Evolutionary conservation across 2,329 filamentous ascomycete species (phyloP), one percentile per base, ranked within the genome.

Genomic region (Apiospora marii): DNA sequence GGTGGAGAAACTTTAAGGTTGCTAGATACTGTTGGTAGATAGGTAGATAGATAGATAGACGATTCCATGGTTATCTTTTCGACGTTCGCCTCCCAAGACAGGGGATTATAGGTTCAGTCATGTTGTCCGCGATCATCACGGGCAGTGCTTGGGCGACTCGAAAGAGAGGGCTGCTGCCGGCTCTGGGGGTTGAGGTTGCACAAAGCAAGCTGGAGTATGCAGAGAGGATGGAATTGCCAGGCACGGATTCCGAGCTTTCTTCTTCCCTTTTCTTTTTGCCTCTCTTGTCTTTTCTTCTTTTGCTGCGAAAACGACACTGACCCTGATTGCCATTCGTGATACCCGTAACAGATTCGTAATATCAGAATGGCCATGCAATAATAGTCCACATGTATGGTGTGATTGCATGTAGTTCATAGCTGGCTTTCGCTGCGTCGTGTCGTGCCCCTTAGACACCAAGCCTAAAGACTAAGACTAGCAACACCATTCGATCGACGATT

Each of bases 301-400:
- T 41, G 37, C 37, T 37, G 58, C 58, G 58, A 41, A 22, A 24
- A 41, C 19, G 19, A 22, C 13, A 41, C 58, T 41, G 58, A n/a
- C 24, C 19, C 2, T n/a, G 58, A 19, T 64, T 64, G 8, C 13
- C 58, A 37, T 37, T 24, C 58, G 58, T 64, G 58, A 64, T 24
- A 41, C 30, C 22, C 10, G 34, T 41, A 22, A 8, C 58, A 41
- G 34, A 64, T 64, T 37, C 19, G 58, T 41, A 13, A 64, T 64
- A 64, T 64, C 22, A 64, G 58, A 64, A 37, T 10, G 3, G 53
- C 7, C 19, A 61, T 61, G 53, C 53, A 61, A 37, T 61, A 37
- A 37, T n/a, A 37, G 22, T 37, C 53, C 53, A 37, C 53, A 37
- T 34, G 53, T 61, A 37, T 61, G 53, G 53, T 61, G 53, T 61